Base-by-base conservation (phyloP, 176 grass and related monocot species). In the Zea mays region DNA sequence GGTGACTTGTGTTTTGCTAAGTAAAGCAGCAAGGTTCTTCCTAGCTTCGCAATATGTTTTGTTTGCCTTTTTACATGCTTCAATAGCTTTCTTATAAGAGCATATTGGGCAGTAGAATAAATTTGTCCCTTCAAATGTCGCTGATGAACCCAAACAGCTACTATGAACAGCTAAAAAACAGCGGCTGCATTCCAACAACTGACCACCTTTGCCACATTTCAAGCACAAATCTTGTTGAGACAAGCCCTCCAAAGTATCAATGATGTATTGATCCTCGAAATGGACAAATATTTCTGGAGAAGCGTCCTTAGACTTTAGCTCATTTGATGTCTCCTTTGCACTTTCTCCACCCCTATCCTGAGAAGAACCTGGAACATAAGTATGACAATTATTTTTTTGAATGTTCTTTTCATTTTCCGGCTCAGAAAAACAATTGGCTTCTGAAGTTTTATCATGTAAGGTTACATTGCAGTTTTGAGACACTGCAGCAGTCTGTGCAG, bases 141-240 rank as follows among this genome's bases (percentile, higher is more conserved):
- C 59, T 2, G 36, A 68, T 37, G 80, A 59, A 60, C 68, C 68
- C 19, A 87, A 87, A 74, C 80, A 87, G 4, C 34, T 61, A 56
- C 68, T 68, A 52, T 87, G 85, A 73, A 69, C 80, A 0, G 67
- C 49, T 74, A 87, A 78, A 10, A 42, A 62, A 56, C 88, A 90
- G 41, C 48, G 73, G 48, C 65, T 72, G 43, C 88, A 90, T 76
- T 75, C 81, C 35, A 84, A 61, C 76, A 90, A 80, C 58, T 90
- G 75, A 2, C 76, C 84, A 49, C 69, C 57, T 83, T 90, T 72
- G 54, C 66, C 58, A 50, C 88, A 90, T 75, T 84, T 86, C 52
- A 90, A 71, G 45, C 88, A 90, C 64, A 80, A 52, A 79, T 76
- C 80, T 79, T 86, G 81, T 76, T 84, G 71, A 1, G 78, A 71